These are phyloP conservation scores for Phlegmacium glaucopus DNA, from an alignment of 768 basidiomycete species.

Conservation along the genomic window DNA sequence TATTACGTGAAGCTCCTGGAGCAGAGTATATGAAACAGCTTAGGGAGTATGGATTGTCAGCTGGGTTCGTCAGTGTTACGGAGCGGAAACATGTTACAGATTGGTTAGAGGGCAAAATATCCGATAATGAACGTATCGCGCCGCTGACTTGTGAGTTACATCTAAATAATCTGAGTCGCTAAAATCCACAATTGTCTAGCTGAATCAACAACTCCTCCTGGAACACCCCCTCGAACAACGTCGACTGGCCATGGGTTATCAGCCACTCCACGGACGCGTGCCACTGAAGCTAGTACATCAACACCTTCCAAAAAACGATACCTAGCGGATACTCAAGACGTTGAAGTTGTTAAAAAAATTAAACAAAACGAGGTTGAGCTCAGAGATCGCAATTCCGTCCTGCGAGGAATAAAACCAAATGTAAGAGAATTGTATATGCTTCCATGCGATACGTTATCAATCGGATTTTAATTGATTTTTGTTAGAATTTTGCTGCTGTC, in stretches of 20 bases:
- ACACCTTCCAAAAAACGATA: constrained; percentile 73
- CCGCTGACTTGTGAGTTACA: constrained; percentile 34
- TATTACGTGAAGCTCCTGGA: constrained; percentile 64
- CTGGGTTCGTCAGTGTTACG: constrained; percentile 80
- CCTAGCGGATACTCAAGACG: constrained; percentile 71
- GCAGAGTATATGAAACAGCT: constrained; percentile 90
- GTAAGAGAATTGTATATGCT: constrained; percentile 44
- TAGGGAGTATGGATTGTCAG: constrained; percentile 66
- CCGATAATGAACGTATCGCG: constrained; percentile 49
- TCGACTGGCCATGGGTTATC: constrained; percentile 25
- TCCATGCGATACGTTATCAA: not conserved
- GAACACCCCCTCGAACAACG: constrained; percentile 33
- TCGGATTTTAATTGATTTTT: not conserved
- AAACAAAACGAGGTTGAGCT: constrained; percentile 74
- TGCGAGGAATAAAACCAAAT: constrained; percentile 81
- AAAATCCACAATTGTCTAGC: constrained; percentile 7
- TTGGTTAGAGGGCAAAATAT: constrained; percentile 67
- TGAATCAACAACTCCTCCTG: constrained; percentile 49
- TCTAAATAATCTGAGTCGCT: not conserved
- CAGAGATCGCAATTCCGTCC: constrained; percentile 75
- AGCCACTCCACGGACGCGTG: constrained; percentile 25
- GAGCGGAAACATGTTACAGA: constrained; percentile 86
- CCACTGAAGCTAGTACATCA: constrained; percentile 29
- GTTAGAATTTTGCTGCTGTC: constrained; percentile 80
- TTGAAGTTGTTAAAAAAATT: constrained; percentile 86